Evolutionary conservation across 1,284 basidiomycete species (phyloP), one percentile per base, ranked within the genome.

Genomic region (Hemileia vastatrix): DNA sequence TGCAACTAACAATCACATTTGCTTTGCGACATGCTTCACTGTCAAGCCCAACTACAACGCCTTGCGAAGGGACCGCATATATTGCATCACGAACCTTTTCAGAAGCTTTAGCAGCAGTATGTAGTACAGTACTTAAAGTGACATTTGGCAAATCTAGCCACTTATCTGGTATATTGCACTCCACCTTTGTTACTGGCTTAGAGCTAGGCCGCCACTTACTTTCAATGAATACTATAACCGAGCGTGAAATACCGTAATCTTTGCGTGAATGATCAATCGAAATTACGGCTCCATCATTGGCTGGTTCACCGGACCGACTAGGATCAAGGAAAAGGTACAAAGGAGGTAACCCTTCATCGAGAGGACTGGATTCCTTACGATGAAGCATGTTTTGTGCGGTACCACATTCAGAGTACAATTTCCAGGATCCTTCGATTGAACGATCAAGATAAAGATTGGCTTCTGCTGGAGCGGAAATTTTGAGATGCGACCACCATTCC

Each of bases 351-450:
- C 75, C 72, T 0, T 61, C 68, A 19, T 84, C 83, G 9, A 78
- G 78, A 0, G 75, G 66, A 3, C 77, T 76, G 19, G 76, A 54
- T 33, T 79, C 74, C 65, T 83, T 85, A 75, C 83, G 84, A 76
- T 95, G 90, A 43, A 96, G 79, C n/a, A 88, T 87, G 24, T 82
- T 81, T 72, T 88, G 90, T 1, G 93, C 90, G 0, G 90, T 91
- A 1, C 92, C 92, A 66, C 92, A 96, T 72, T 86, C 86, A 65
- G 88, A 85, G 55, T 92, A 79, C 43, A 94, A 82, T 8, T 79
- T 78, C 72, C 95, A 96, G 0, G 77, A 79, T 3, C 93, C 92
- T 3, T 85, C 84, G 54, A 95, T 83, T 70, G 88, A 82, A 47
- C 86, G 84, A 75, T 95, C 91, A 31, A 95, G 82, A 33, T 80